Evolutionary conservation across 1,139 yeast species (phyloP), one percentile per base, ranked within the genome.

Genomic region (Taiozyma sp.): DNA sequence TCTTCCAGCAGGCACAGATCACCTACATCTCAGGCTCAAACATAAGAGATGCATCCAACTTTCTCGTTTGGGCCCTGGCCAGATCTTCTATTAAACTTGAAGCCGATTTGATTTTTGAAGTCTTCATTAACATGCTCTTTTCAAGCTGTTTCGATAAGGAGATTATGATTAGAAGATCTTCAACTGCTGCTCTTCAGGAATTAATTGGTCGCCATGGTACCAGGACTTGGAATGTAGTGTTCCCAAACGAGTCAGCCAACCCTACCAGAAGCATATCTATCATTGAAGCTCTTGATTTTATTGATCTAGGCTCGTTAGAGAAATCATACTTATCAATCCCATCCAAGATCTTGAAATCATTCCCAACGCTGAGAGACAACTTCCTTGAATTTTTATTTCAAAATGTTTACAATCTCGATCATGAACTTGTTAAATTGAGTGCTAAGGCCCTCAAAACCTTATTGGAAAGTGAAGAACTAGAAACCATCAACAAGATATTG

Each of bases 151-250:
- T 85, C 61, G 98, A 91, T 63, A 69, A 75, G 28, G 97, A 90
- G 50, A 71, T 88, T 30, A 75, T 83, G 51, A 79, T 90, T 14
- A 73, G 97, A 52, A 73, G 95, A 51, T 93, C 97, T 34, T 85
- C 91, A 0, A 74, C 89, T 13, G 96, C 97, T 0, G 95, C 95
- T 0, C 62, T 89, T 4, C 97, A 91, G 63, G 98, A 91, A 61
- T 75, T 87, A 10, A 66, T 88, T 4, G 98, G 98, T 0, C 70
- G 97, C 43, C 83, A 82, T 62, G 88, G 88, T 0, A 52, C 61
- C 8, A 68, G 66, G 6, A 55, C 52, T 1, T 71, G 67, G 66
- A 28, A 45, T 3, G 14, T 41, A 3, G 32, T 52, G 9, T 57
- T 47, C 40, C 56, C 58, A 14, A 26, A 48, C 4, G 60, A 60